phyloP scores from a whole-genome alignment of 73 alveolate species.

The Tetrahymena borealis region DNA sequence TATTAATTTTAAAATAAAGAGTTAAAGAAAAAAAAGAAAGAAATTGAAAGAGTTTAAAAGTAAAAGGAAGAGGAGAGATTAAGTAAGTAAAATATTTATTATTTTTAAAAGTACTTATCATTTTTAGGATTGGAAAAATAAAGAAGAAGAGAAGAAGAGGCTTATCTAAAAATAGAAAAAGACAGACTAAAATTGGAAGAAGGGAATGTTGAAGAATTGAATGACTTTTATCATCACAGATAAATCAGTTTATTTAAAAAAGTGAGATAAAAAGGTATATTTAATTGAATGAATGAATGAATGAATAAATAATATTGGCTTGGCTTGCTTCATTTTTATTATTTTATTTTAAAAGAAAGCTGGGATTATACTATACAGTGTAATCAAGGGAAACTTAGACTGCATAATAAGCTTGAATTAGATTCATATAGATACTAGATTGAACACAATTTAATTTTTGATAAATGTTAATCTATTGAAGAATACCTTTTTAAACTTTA shows the following conservation, averaged over 20 bases:
- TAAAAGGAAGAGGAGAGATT: neutral
- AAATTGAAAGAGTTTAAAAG: neutral
- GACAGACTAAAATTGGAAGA: neutral
- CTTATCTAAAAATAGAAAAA: neutral
- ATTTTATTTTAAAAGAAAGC: neutral
- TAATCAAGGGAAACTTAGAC: neutral
- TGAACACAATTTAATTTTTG: neutral
- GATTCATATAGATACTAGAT: neutral
- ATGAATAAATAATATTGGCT: neutral
- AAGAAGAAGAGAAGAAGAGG: neutral
- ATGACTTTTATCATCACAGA: neutral
- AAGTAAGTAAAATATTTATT: neutral
- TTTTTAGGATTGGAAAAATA: neutral
- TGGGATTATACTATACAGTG: neutral
- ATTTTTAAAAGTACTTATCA: neutral
- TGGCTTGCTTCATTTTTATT: neutral
- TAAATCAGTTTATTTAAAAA: neutral
- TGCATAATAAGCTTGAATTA: neutral
- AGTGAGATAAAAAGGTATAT: neutral
- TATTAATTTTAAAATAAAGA: neutral
- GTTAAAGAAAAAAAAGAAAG: neutral
- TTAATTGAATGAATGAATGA: neutral
- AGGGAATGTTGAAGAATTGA: neutral
- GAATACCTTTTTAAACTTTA: neutral
- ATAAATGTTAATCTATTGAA: neutral